These are phyloP conservation scores for Miamiensis avidus DNA, from an alignment of 169 alveolate species.

Conservation along the genomic window DNA sequence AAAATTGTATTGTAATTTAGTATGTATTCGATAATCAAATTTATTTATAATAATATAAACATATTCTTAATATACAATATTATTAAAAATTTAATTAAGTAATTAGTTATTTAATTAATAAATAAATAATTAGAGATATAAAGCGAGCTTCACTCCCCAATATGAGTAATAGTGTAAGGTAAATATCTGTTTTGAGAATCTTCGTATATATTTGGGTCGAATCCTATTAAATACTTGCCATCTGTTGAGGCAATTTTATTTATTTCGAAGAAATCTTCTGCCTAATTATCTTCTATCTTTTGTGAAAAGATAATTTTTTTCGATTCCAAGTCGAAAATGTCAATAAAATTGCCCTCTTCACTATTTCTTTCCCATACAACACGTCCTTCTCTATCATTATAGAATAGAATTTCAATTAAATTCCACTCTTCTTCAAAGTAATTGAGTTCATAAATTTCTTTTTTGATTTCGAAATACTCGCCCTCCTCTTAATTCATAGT, in stretches of 20 bases:
- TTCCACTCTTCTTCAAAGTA: background rate
- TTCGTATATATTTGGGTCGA: background rate
- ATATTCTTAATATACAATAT: too few relatives aligned
- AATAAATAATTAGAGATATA: too few relatives aligned
- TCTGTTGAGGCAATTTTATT: background rate
- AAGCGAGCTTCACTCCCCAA: too few relatives aligned
- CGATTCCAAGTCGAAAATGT: background rate
- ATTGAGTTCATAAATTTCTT: background rate
- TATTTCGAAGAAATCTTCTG: background rate
- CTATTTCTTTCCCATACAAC: background rate
- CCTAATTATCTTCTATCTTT: background rate
- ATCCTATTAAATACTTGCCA: background rate
- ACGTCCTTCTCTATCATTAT: background rate
- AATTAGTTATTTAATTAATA: too few relatives aligned
- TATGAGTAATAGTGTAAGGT: background rate
- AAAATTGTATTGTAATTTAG: too few relatives aligned
- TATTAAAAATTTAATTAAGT: too few relatives aligned
- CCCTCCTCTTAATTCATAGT: background rate
- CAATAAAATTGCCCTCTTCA: background rate
- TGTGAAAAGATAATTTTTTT: background rate
- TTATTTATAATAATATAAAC: too few relatives aligned
- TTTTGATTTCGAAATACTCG: background rate
- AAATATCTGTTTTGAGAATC: background rate
- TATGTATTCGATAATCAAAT: too few relatives aligned
- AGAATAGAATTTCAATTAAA: background rate